Evolutionary conservation across 2,329 filamentous ascomycete species (phyloP).

Genomic region (Pyricularia pennisetigena): DNA sequence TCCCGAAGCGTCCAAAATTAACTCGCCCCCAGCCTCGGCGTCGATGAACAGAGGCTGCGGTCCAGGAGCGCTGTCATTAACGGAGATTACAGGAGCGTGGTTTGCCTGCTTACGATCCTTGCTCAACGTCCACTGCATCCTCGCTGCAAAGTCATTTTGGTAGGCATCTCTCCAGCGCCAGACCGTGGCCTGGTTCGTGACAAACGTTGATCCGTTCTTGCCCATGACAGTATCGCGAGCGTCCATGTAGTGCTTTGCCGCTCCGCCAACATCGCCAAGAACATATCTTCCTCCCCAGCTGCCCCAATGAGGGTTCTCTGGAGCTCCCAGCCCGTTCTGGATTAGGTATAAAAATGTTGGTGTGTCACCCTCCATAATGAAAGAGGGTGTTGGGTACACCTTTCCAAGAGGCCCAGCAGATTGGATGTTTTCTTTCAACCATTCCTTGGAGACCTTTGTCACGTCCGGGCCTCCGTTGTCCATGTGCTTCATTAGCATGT

Average conservation of each 20-base stretch:
- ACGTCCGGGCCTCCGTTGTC: slow-evolving; percentile 34
- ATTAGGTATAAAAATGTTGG: slow-evolving; percentile 39
- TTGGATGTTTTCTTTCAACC: slow-evolving; percentile 44
- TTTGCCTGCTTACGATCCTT: slow-evolving; percentile 22
- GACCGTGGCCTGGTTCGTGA: slow-evolving; percentile 23
- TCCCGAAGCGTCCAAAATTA: slow-evolving; percentile 32
- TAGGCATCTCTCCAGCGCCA: slow-evolving; percentile 30
- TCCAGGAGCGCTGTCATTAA: slow-evolving; percentile 27
- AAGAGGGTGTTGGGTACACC: slow-evolving; percentile 35
- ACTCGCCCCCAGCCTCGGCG: slow-evolving; percentile 25
- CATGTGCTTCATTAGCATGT: slow-evolving; percentile 17
- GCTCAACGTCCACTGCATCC: slow-evolving; percentile 27
- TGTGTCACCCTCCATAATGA: slow-evolving; percentile 43
- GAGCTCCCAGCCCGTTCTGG: slow-evolving; percentile 34
- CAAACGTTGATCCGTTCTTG: slow-evolving; percentile 16
- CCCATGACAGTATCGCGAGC: slow-evolving; percentile 18
- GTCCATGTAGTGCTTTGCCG: slow-evolving; percentile 18
- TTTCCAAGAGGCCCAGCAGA: slow-evolving; percentile 29
- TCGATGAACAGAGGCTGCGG: slow-evolving; percentile 26
- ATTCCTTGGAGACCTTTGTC: slow-evolving; percentile 35
- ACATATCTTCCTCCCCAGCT: slow-evolving; percentile 39
- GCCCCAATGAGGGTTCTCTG: slow-evolving; percentile 35
- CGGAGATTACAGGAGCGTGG: slow-evolving; percentile 34
- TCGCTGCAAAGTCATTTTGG: slow-evolving; percentile 30
- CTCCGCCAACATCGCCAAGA: slow-evolving; percentile 17